phyloP scores from a whole-genome alignment of 2,329 filamentous ascomycete genomes.

The Paramyrothecium roridum region DNA sequence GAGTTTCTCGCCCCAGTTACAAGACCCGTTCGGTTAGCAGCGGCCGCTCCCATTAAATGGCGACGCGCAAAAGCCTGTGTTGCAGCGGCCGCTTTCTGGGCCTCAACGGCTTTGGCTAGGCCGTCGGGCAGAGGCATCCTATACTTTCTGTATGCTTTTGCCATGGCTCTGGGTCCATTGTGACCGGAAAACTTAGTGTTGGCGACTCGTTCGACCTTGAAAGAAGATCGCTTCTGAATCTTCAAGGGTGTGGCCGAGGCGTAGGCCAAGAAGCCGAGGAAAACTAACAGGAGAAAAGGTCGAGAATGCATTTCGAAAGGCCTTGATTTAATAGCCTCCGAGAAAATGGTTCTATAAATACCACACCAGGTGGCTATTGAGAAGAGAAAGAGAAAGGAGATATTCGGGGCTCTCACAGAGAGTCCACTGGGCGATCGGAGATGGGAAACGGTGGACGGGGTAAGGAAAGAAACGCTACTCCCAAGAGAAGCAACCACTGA shows the following conservation, averaged over 20 bases:
- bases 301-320: slow-evolving; percentile 11
- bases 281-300: slow-evolving; percentile 19
- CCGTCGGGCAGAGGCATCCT: slow-evolving; percentile 47
- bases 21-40: background rate
- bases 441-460: background rate
- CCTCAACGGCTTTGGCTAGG: slow-evolving; percentile 33
- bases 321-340: background rate
- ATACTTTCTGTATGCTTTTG: slow-evolving; percentile 68
- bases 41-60: background rate
- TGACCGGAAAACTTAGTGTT: slow-evolving; percentile 51
- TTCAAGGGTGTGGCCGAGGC: slow-evolving; percentile 40
- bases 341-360: slow-evolving; percentile 5
- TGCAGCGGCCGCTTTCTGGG: slow-evolving; percentile 13
- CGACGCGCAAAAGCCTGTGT: slow-evolving; percentile 2
- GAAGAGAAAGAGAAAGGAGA: background rate
- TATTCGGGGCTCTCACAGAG: background rate
- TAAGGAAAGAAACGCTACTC: background rate
- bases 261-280: slow-evolving; percentile 45
- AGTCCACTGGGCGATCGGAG: background rate
- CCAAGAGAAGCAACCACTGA: no score
- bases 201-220: slow-evolving; percentile 56
- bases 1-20: background rate
- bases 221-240: slow-evolving; percentile 55
- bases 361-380: background rate
- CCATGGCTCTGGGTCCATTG: slow-evolving; percentile 59